These are phyloP conservation scores for Mychonastes homosphaera DNA, from an alignment of 139 green algal species.

Conservation along the genomic window DNA sequence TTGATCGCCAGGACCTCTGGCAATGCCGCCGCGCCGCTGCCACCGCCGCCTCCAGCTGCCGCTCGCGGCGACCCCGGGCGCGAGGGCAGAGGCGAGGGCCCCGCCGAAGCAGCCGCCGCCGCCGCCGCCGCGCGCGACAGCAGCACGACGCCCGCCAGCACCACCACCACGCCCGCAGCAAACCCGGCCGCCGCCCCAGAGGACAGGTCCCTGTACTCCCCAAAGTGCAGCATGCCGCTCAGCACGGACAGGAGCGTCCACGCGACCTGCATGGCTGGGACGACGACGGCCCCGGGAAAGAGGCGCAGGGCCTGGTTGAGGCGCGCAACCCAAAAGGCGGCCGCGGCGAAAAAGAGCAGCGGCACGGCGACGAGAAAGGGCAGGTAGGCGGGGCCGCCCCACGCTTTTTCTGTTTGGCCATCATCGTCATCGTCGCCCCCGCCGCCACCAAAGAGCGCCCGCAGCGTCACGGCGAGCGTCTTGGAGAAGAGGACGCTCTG, in stretches of 20 bases:
- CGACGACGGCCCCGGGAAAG: slow-evolving; percentile 77
- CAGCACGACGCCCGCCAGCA: too few relatives aligned
- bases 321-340: slow-evolving; percentile 64
- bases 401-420: too few relatives aligned
- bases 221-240: slow-evolving; percentile 67
- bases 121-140: too few relatives aligned
- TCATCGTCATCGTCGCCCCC: too few relatives aligned
- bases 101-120: too few relatives aligned
- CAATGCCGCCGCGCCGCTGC: too few relatives aligned
- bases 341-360: slow-evolving; percentile 58
- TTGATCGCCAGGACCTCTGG: too few relatives aligned
- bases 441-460: slow-evolving; percentile 48
- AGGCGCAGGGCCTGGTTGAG: slow-evolving; percentile 72
- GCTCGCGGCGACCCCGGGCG: too few relatives aligned
- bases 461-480: slow-evolving; percentile 65
- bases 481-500: slow-evolving; percentile 81
- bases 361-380: slow-evolving; percentile 21
- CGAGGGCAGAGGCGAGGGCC: too few relatives aligned
- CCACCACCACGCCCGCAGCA: slow-evolving; percentile 47
- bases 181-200: slow-evolving; percentile 59
- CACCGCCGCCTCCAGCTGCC: too few relatives aligned
- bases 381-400: too few relatives aligned
- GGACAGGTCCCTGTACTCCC: slow-evolving; percentile 57
- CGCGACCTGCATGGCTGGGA: slow-evolving; percentile 74
- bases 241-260: slow-evolving; percentile 79